phyloP scores from a whole-genome alignment of 2,329 filamentous ascomycete species.

The Fusarium secorum region DNA sequence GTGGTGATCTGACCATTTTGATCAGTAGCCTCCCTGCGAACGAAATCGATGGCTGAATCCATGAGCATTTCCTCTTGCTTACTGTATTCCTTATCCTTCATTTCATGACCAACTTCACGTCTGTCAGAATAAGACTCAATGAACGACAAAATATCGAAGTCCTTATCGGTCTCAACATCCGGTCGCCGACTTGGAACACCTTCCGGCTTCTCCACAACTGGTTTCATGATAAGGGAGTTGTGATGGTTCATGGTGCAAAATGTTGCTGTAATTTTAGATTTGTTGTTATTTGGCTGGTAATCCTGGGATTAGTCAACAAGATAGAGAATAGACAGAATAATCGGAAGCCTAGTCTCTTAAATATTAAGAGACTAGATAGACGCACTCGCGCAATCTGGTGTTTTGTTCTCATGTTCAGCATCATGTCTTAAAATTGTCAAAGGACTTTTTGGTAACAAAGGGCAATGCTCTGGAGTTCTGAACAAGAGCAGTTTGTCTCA shows the following conservation, averaged over 20 bases:
- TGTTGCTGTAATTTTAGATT: too few relatives aligned
- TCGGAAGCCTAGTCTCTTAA: background rate
- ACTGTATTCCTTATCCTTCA: too few relatives aligned
- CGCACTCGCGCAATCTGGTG: too few relatives aligned
- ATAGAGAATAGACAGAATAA: too few relatives aligned
- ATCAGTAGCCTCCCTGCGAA: background rate
- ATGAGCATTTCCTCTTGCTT: background rate
- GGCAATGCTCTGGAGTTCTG: background rate
- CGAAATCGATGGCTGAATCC: too few relatives aligned
- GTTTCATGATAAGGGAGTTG: rapidly evolving
- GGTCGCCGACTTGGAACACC: too few relatives aligned
- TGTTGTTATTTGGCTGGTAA: background rate
- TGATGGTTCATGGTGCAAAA: background rate
- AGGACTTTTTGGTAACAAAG: background rate
- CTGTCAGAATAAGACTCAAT: too few relatives aligned
- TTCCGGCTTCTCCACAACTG: rapidly evolving
- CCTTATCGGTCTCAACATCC: background rate
- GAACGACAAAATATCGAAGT: background rate
- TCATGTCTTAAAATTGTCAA: background rate
- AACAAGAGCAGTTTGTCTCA: background rate
- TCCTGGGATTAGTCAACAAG: background rate
- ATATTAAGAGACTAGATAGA: background rate
- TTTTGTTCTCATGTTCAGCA: background rate
- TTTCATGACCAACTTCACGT: background rate
- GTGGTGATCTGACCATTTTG: rapidly evolving